phyloP scores from a whole-genome alignment of 2,329 filamentous ascomycete genomes.

The Tolypocladium tropicale region DNA sequence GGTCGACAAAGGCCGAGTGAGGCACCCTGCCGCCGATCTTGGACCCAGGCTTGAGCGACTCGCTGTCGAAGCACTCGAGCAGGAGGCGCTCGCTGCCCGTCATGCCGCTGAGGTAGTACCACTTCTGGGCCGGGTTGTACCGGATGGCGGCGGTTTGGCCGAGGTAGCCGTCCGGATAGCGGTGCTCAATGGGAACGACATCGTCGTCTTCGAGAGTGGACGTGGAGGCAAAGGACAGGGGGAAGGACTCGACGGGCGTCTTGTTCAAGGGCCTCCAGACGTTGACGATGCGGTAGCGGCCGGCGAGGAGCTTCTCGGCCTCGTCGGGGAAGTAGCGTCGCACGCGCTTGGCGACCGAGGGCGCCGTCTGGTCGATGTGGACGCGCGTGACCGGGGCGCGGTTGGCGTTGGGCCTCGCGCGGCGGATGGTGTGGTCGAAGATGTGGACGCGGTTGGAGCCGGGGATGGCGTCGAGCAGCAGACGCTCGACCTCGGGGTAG shows the following conservation, averaged over 20 bases:
- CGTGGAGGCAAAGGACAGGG: constrained; percentile 60
- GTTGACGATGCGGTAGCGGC: constrained; percentile 75
- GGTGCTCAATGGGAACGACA: constrained; percentile 61
- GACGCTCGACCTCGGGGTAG: constrained; percentile 72
- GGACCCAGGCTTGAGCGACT: constrained; percentile 37
- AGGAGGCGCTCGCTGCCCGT: constrained; percentile 60
- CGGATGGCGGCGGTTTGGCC: constrained; percentile 67
- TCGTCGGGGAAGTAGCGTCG: constrained; percentile 55
- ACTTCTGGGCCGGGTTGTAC: constrained; percentile 52
- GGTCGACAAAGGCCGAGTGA: constrained; percentile 73
- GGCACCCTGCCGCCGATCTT: constrained; percentile 49
- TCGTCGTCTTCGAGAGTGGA: constrained; percentile 50
- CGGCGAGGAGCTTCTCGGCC: constrained; percentile 57
- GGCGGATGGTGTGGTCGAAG: constrained; percentile 86
- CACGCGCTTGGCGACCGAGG: constrained; percentile 57
- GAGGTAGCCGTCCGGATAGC: constrained; percentile 52
- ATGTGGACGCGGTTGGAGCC: constrained; percentile 58
- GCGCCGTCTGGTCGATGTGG: constrained; percentile 74
- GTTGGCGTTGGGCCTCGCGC: constrained; percentile 44
- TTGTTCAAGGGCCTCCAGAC: constrained; percentile 64
- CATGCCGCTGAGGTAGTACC: constrained; percentile 78
- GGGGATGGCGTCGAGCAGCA: constrained; percentile 58
- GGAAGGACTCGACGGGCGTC: constrained; percentile 53
- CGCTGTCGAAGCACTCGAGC: constrained; percentile 70
- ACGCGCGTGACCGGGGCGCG: constrained; percentile 61